These are phyloP conservation scores for Smittium mucronatum DNA, from an alignment of 371 early-diverging fungal species.

Conservation along the genomic window DNA sequence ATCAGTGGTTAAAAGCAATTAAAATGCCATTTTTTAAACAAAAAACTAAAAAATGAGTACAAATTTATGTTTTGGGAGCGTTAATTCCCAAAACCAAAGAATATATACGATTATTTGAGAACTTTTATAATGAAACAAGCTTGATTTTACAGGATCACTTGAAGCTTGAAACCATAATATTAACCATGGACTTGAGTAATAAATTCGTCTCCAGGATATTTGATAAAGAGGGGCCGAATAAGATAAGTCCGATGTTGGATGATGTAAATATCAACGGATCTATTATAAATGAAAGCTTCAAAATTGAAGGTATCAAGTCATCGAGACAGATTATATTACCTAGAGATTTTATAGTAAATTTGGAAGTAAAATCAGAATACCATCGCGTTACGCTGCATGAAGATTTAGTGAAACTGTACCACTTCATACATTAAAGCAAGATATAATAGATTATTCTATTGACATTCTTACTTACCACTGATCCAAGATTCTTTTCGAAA, in stretches of 20 bases:
- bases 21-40: background rate
- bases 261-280: background rate
- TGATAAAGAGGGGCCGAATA: background rate
- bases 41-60: background rate
- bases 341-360: slow-evolving; percentile 25
- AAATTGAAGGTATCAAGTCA: slow-evolving; percentile 24
- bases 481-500: slow-evolving; percentile 34
- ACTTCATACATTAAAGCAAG: slow-evolving; percentile 32
- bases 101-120: background rate
- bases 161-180: background rate
- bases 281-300: slow-evolving; percentile 12
- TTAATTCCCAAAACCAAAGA: background rate
- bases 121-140: background rate
- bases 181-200: background rate
- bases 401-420: background rate
- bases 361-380: slow-evolving; percentile 32
- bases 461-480: slow-evolving; percentile 35
- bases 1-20: background rate
- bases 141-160: background rate
- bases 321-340: slow-evolving; percentile 20
- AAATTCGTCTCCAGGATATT: background rate
- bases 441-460: slow-evolving; percentile 33
- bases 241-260: background rate
- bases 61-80: background rate
- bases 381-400: slow-evolving; percentile 26